These are phyloP conservation scores for Schizophyllum amplum DNA, from an alignment of 1,284 basidiomycete genomes.

Conservation along the genomic window DNA sequence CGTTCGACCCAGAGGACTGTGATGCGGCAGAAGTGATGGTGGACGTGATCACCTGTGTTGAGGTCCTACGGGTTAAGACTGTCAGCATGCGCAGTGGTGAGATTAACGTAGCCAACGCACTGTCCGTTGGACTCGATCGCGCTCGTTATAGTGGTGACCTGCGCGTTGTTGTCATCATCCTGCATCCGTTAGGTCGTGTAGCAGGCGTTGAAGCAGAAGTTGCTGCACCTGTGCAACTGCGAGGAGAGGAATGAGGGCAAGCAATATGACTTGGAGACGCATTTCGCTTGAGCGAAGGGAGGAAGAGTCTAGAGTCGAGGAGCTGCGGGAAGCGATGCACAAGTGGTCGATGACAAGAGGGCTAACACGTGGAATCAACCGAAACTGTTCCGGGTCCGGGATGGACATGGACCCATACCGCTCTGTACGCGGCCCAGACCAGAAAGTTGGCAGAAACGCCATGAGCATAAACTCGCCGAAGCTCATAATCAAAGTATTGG, in stretches of 20 bases:
- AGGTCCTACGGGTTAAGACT: background rate
- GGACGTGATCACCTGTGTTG: conserved; percentile 4
- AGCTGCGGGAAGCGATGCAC: background rate
- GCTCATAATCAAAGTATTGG: too few species aligned
- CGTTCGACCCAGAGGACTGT: background rate
- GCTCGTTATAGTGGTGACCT: background rate
- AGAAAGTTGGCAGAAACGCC: too few species aligned
- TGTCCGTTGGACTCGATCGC: background rate
- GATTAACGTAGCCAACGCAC: background rate
- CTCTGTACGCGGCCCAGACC: too few species aligned
- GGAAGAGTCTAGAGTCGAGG: conserved; percentile 10
- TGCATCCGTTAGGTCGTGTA: conserved; percentile 18
- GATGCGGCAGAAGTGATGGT: conserved; percentile 8
- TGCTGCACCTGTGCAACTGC: conserved; percentile 8
- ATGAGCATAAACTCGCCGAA: too few species aligned
- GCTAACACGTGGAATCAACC: background rate
- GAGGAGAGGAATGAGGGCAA: conserved; percentile 28
- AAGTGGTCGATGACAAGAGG: background rate
- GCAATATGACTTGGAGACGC: conserved; percentile 19
- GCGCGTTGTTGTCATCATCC: conserved; percentile 13
- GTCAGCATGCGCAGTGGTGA: background rate
- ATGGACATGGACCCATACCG: too few species aligned
- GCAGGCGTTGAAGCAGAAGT: background rate
- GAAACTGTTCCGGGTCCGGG: background rate
- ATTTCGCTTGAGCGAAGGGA: conserved; percentile 3